phyloP scores from a whole-genome alignment of 192 early-diverging fungal genomes.

The Dimargaris verticillata region DNA sequence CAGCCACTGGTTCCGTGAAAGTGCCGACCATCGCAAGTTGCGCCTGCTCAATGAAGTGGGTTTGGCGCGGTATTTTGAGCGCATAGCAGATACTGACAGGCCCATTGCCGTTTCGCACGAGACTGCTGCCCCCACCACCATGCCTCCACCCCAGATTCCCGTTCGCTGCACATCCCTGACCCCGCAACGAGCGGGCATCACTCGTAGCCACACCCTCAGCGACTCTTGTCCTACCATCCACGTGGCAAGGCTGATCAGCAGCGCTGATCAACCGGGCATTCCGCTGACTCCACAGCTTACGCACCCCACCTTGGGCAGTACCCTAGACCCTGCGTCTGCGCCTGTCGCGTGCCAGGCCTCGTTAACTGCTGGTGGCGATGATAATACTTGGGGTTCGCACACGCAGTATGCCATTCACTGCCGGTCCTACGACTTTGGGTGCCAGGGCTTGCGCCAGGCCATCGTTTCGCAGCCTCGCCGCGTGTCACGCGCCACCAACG shows the following conservation, averaged over 20 bases:
- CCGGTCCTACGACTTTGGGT: not conserved
- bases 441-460: not conserved
- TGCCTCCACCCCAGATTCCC: not conserved
- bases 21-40: constrained; percentile 10
- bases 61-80: constrained; percentile 4
- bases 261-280: not conserved
- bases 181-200: not conserved
- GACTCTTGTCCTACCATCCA: no score
- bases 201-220: no score
- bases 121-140: no score
- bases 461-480: not conserved
- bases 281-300: not conserved
- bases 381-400: no score
- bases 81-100: no score
- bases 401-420: not conserved
- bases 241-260: no score
- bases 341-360: not conserved
- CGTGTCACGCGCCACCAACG: not conserved
- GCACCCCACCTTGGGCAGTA: not conserved
- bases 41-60: not conserved
- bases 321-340: not conserved
- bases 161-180: not conserved
- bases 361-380: no score
- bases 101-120: no score
- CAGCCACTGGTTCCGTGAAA: constrained; percentile 12